Conservation (phyloP, 1,139 yeast genomes). For the Hemisphaericaspora xylofermentans region DNA sequence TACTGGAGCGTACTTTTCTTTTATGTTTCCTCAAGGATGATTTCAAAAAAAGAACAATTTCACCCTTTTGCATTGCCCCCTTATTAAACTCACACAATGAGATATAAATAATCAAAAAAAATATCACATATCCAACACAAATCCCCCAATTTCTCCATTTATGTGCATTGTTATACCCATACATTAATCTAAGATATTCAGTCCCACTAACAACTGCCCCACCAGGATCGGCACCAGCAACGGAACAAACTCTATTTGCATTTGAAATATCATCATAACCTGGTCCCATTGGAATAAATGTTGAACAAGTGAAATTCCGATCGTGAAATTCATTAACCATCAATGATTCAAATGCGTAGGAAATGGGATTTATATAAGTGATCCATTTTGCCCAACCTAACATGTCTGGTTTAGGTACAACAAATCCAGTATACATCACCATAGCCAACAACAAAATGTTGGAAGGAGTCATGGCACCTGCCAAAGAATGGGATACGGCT, state of each 20-base stretch:
- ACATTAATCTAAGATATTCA: constrained; percentile 47
- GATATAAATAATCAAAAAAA: constrained; percentile 59
- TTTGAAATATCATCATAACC: constrained; percentile 40
- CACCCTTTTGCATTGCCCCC: constrained; percentile 85
- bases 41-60: constrained; percentile 64
- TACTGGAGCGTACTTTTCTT: constrained; percentile 12
- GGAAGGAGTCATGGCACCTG: constrained; percentile 64
- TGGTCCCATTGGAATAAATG: constrained; percentile 49
- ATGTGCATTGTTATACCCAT: constrained; percentile 55
- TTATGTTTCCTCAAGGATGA: constrained; percentile 53
- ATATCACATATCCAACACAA: constrained; percentile 51
- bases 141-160: constrained; percentile 89
- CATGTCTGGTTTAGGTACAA: constrained; percentile 56
- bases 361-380: constrained; percentile 55
- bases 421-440: constrained; percentile 60
- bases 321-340: constrained; percentile 57
- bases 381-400: constrained; percentile 68
- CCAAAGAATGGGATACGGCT: constrained; percentile 50
- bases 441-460: constrained; percentile 53
- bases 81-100: constrained; percentile 63
- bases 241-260: constrained; percentile 51
- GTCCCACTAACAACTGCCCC: constrained; percentile 54
- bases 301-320: constrained; percentile 47
- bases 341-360: constrained; percentile 55
- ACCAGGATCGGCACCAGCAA: constrained; percentile 68